These are phyloP conservation scores for Cladosporium sp. DNA, from an alignment of 2,329 filamentous ascomycete species.

Conservation along the genomic window DNA sequence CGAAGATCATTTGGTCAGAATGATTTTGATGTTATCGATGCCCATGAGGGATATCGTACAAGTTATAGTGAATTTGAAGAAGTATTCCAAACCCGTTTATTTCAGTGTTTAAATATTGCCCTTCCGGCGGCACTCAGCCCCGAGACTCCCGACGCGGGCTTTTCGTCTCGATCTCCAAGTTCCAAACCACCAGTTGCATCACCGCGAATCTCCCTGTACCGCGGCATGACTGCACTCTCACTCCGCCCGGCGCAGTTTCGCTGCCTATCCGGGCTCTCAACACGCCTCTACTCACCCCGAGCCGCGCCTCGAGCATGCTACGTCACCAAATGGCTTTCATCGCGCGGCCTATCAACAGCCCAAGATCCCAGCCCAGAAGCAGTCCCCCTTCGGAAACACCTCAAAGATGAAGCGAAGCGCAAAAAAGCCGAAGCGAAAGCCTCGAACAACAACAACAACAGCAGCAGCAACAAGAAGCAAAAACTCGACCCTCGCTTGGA, in stretches of 20 bases:
- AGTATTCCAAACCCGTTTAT: too few relatives aligned
- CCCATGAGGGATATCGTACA: too few relatives aligned
- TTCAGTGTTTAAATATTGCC: too few relatives aligned
- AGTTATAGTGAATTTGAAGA: too few relatives aligned
- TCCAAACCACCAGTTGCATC: too few relatives aligned
- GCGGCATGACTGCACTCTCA: constrained; percentile 3
- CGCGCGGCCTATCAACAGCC: constrained; percentile 22
- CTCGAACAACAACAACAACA: background rate
- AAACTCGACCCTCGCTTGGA: constrained; percentile 28
- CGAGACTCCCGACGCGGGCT: too few relatives aligned
- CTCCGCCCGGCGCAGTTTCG: constrained; percentile 6
- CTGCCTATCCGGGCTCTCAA: background rate
- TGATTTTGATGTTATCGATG: too few relatives aligned
- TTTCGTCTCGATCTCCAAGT: too few relatives aligned
- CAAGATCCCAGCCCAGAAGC: constrained; percentile 20
- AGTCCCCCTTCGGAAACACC: constrained; percentile 36
- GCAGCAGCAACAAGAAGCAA: constrained; percentile 13
- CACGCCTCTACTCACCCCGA: background rate
- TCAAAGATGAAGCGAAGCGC: constrained; percentile 39
- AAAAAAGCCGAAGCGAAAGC: constrained; percentile 25
- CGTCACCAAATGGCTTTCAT: constrained; percentile 28
- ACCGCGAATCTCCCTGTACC: background rate
- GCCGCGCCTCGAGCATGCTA: constrained; percentile 23
- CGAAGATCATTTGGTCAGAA: too few relatives aligned
- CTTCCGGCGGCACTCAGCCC: too few relatives aligned